Evolutionary conservation across 352 stramenopile species (phyloP).

Genomic region (Phytophthora constricta): DNA sequence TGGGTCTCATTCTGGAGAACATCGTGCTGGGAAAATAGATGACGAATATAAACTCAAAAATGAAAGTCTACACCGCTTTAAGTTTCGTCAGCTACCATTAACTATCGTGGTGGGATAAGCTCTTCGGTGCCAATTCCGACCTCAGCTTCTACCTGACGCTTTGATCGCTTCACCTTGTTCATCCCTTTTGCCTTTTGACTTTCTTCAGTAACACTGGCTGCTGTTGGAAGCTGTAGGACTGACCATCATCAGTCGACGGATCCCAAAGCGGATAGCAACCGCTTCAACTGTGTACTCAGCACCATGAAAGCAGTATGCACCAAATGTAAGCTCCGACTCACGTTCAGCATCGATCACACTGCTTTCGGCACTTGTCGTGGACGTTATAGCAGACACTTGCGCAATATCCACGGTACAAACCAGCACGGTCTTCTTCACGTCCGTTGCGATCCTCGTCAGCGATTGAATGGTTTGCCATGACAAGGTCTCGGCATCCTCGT

Average conservation of each 20-base stretch:
- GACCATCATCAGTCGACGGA: conserved; percentile 20
- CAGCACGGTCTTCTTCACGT: conserved; percentile 84
- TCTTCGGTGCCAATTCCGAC: not conserved
- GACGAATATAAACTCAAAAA: not conserved
- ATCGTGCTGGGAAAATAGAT: conserved; percentile 53
- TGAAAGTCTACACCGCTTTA: too few species aligned
- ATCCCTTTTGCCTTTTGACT: conserved; percentile 37
- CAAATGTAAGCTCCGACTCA: conserved; percentile 31
- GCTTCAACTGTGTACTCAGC: conserved; percentile 42
- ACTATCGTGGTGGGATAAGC: not conserved
- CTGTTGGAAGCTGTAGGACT: conserved; percentile 46
- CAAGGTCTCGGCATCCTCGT: conserved; percentile 11
- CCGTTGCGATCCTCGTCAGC: conserved; percentile 71
- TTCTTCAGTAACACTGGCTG: conserved; percentile 53
- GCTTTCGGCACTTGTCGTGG: not conserved
- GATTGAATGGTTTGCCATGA: conserved; percentile 68
- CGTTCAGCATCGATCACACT: not conserved
- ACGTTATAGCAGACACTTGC: not conserved
- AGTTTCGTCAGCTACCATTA: not conserved
- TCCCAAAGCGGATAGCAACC: conserved; percentile 72
- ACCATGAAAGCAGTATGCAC: conserved; percentile 46
- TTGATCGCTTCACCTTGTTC: conserved; percentile 32
- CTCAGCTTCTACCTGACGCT: conserved; percentile 4
- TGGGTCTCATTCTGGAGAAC: conserved; percentile 68
- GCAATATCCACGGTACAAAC: conserved; percentile 52